These are phyloP conservation scores for Magnolia changhungtana DNA, from an alignment of 164 flowering plant genomes.

Conservation along the genomic window DNA sequence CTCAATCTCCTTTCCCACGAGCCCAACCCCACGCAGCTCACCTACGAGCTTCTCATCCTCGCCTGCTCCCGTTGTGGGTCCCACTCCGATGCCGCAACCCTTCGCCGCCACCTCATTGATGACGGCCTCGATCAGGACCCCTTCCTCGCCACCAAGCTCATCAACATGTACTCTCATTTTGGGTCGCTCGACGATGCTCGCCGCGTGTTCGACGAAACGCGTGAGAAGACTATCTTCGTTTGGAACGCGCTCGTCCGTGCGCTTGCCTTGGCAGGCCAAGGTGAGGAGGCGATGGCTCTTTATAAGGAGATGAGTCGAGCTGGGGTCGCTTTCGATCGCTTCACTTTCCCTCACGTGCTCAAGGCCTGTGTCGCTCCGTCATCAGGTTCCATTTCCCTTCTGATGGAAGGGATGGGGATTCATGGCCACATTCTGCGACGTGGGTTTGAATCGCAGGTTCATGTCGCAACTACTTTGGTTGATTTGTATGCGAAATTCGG, in stretches of 20 bases:
- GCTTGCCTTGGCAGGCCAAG: slow-evolving; percentile 55
- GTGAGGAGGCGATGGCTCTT: slow-evolving; percentile 49
- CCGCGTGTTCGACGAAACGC: slow-evolving; percentile 68
- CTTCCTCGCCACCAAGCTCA: slow-evolving; percentile 82
- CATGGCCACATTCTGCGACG: slow-evolving; percentile 66
- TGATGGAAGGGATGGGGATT: slow-evolving; percentile 58
- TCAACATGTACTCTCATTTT: slow-evolving; percentile 55
- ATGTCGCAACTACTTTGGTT: slow-evolving; percentile 71
- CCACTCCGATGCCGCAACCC: slow-evolving; percentile 41
- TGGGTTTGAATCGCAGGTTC: slow-evolving; percentile 56
- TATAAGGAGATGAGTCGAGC: slow-evolving; percentile 49
- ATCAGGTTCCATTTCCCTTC: slow-evolving; percentile 14
- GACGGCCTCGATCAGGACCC: slow-evolving; percentile 71
- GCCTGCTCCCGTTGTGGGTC: slow-evolving; percentile 43
- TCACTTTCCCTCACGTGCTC: slow-evolving; percentile 68
- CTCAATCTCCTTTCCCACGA: slow-evolving; percentile 43
- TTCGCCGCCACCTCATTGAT: slow-evolving; percentile 49
- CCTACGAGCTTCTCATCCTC: slow-evolving; percentile 68
- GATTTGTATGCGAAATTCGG: slow-evolving; percentile 83
- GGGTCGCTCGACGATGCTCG: slow-evolving; percentile 50
- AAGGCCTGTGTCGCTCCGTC: slow-evolving; percentile 69
- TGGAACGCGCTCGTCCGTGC: slow-evolving; percentile 83
- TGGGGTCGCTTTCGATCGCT: slow-evolving; percentile 60
- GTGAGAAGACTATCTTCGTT: slow-evolving; percentile 51
- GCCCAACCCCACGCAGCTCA: slow-evolving; percentile 59